Evolutionary conservation across 2,329 filamentous ascomycete species (phyloP).

Genomic region (Scytalidium sp.): DNA sequence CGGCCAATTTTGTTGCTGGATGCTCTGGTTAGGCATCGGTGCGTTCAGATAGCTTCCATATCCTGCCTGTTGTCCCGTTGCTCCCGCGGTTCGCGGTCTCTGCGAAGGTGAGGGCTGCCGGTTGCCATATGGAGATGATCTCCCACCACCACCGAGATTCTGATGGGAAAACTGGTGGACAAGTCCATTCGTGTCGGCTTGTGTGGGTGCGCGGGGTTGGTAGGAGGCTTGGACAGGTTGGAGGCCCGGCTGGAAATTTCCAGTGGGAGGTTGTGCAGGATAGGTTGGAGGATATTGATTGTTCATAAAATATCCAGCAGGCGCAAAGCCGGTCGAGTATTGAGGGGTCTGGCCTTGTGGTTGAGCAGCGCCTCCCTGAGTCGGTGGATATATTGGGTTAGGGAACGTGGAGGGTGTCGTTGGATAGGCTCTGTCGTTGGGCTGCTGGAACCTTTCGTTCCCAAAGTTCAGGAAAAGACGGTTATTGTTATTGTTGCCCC

Average conservation of each 20-base stretch:
- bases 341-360: constrained; percentile 31
- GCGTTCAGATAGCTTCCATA: constrained; percentile 67
- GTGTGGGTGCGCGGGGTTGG: constrained; percentile 46
- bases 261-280: constrained; percentile 34
- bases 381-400: constrained; percentile 68
- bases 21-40: constrained; percentile 59
- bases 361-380: constrained; percentile 25
- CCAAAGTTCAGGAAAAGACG: constrained; percentile 65
- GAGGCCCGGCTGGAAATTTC: constrained; percentile 52
- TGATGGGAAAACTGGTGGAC: constrained; percentile 97
- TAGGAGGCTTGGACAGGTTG: constrained; percentile 48
- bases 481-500: constrained; percentile 39
- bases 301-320: constrained; percentile 58
- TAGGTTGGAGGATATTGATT: constrained; percentile 47
- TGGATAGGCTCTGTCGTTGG: constrained; percentile 68
- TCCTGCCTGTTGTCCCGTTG: constrained; percentile 56
- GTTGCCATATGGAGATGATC: constrained; percentile 66
- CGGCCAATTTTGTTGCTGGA: constrained; percentile 54
- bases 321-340: constrained; percentile 45
- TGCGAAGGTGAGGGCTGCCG: constrained; percentile 67
- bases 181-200: constrained; percentile 80
- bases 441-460: constrained; percentile 60
- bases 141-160: constrained; percentile 74
- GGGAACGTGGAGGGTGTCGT: constrained; percentile 96
- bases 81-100: constrained; percentile 82